A percentile compares a stretch with the other conserved stretches of the same genome.
Evolutionary conservation across 2,329 filamentous ascomycete genomes (phyloP).

Genomic region (Trichophyton benhamiae): DNA sequence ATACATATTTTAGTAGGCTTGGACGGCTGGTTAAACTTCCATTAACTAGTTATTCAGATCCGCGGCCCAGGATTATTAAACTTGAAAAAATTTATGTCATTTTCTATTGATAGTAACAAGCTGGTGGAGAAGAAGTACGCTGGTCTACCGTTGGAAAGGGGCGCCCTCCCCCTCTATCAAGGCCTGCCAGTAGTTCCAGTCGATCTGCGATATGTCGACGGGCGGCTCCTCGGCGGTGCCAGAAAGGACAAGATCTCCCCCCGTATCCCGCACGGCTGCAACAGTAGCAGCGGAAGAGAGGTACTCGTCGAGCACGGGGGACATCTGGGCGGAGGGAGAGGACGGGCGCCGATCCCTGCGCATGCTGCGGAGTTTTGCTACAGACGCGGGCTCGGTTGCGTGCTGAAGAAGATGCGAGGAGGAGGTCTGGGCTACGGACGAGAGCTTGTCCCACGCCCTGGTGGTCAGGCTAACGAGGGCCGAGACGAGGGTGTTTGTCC

Average conservation of each 20-base stretch:
- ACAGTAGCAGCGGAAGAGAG: neutral
- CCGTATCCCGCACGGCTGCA: neutral
- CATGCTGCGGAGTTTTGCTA: neutral
- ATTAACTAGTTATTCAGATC: too few species aligned
- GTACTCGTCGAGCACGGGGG: neutral
- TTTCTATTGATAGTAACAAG: too few species aligned
- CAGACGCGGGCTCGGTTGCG: neutral
- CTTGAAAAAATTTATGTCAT: too few species aligned
- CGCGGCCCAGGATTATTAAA: too few species aligned
- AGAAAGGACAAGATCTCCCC: neutral
- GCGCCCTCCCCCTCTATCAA: neutral
- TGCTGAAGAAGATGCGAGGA: neutral
- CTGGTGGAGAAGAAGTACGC: neutral
- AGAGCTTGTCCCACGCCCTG: neutral
- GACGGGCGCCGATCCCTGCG: neutral
- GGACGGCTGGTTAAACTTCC: too few species aligned
- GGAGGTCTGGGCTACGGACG: neutral
- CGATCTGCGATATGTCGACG: neutral
- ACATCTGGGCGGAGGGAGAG: neutral
- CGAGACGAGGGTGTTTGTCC: neutral
- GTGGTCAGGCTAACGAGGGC: neutral
- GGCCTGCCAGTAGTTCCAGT: neutral
- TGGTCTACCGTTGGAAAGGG: neutral
- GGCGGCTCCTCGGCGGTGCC: neutral
- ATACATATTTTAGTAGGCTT: too few species aligned